These are phyloP conservation scores for Rhytidhysteron rufulum DNA, from an alignment of 2,329 filamentous ascomycete genomes.

Conservation along the genomic window DNA sequence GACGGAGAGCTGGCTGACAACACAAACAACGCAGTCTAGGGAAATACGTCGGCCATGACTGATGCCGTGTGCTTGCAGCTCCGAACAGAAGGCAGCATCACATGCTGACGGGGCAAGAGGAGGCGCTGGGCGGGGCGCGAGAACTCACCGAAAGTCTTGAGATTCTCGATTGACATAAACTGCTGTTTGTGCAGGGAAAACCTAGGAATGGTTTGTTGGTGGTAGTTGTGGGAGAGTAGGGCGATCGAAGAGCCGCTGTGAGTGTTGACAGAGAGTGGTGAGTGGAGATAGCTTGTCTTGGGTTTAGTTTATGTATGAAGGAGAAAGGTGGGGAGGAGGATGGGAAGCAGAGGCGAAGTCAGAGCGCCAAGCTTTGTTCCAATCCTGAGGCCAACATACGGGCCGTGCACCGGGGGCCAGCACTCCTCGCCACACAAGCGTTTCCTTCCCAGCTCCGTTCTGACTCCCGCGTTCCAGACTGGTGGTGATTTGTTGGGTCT, in stretches of 20 bases:
- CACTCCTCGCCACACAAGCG: neutral
- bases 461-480: neutral
- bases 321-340: constrained; percentile 4
- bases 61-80: neutral
- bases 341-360: neutral
- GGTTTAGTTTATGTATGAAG: constrained; percentile 1
- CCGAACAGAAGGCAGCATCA: constrained; percentile 2
- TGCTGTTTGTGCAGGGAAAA: constrained; percentile 61
- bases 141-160: constrained; percentile 84
- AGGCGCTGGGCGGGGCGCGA: constrained; percentile 18
- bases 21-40: neutral
- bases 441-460: too few relatives aligned
- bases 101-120: constrained; percentile 6
- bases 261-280: constrained; percentile 13
- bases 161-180: constrained; percentile 98
- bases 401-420: neutral
- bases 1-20: neutral
- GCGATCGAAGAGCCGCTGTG: constrained; percentile 17
- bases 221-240: constrained; percentile 12
- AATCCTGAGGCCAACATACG: neutral
- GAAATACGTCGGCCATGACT: neutral
- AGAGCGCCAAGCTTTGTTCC: neutral
- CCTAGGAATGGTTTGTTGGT: constrained; percentile 32
- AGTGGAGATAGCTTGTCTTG: constrained; percentile 12
- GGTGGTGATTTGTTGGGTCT: neutral